Evolutionary conservation across 352 stramenopile genomes (phyloP), one percentile per base, ranked within the genome.

Genomic region (Saprolegnia diclina): DNA sequence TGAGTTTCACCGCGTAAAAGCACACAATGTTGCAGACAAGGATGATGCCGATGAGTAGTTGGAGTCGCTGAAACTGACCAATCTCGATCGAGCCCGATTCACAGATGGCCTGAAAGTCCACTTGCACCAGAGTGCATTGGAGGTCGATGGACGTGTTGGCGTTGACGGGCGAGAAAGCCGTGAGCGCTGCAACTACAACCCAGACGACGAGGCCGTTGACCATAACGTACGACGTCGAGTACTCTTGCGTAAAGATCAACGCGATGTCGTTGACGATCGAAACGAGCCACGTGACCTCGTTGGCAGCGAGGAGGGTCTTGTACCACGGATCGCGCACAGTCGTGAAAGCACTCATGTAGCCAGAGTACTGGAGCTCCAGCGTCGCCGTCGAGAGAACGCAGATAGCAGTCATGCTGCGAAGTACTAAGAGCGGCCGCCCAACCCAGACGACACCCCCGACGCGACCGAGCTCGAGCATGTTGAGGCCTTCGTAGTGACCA

Each of bases 281-380:
- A 16, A 61, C 53, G 19, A 38, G 21, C 53, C 53, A 61, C 26
- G 53, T 61, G n/a, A 61, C 53, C 37, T 61, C 53, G 53, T 61
- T 61, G 53, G 53, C 53, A 16, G 53, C 53, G 14, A 61, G 32
- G 0, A 61, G 19, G 7, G 32, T 61, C 29, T 35, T 61, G 3
- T 42, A 35, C 24, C 22, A 61, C 53, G 53, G 32, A 40, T 35
- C 37, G 14, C 7, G 19, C 9, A 61, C 26, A 13, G 19, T 29
- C 7, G 13, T 16, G 37, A 61, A 61, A 11, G 5, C 18, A 9
- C 19, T 45, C 38, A 45, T 45, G 14, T 45, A 45, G 38, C 38
- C 38, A 7, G 38, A 45, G 7, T 7, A 45, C 38, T 45, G 38
- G 38, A 45, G 38, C 14, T 45, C 38, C 38, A 45, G 38, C 38